A percentile compares a stretch with the other conserved stretches of the same genome.
Evolutionary conservation across 306 rosid genomes (phyloP).

Genomic region (Dryas alaskensis): DNA sequence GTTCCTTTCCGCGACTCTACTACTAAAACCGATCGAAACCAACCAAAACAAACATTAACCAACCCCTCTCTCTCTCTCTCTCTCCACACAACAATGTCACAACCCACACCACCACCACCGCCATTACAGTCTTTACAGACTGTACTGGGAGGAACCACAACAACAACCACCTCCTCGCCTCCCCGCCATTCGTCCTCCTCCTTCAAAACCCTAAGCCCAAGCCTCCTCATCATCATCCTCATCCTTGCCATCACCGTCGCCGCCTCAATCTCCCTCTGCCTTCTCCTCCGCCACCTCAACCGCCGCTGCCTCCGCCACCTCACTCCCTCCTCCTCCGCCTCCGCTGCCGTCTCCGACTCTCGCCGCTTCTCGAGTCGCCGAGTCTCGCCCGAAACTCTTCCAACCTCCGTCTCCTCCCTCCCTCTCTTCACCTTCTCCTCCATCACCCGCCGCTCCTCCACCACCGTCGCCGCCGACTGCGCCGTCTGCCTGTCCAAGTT

Average conservation of each 20-base stretch:
- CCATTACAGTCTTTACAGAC: constrained; percentile 19
- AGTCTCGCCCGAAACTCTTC: constrained; percentile 37
- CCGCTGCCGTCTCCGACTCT: neutral
- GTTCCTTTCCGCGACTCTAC: neutral
- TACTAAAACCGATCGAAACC: neutral
- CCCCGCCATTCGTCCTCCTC: constrained; percentile 24
- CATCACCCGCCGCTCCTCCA: constrained; percentile 33
- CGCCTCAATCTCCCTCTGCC: constrained; percentile 50
- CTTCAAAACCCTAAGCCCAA: constrained; percentile 42
- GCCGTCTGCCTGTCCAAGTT: constrained; percentile 78
- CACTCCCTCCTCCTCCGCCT: constrained; percentile 13
- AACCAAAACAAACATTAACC: neutral
- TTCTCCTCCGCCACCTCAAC: constrained; percentile 66
- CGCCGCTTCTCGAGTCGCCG: constrained; percentile 33
- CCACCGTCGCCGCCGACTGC: constrained; percentile 46
- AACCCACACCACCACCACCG: constrained; percentile 1
- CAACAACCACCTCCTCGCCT: neutral
- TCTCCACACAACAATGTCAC: constrained; percentile 26
- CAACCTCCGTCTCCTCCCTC: constrained; percentile 35
- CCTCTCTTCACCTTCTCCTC: constrained; percentile 62
- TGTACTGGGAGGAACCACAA: too few relatives aligned
- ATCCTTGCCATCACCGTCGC: constrained; percentile 51
- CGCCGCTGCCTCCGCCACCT: constrained; percentile 56
- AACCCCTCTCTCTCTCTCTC: neutral
- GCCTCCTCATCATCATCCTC: constrained; percentile 50